Evolutionary conservation across 1,284 basidiomycete species (phyloP), one percentile per base, ranked within the genome.

Genomic region (Ceratobasidium sp.): DNA sequence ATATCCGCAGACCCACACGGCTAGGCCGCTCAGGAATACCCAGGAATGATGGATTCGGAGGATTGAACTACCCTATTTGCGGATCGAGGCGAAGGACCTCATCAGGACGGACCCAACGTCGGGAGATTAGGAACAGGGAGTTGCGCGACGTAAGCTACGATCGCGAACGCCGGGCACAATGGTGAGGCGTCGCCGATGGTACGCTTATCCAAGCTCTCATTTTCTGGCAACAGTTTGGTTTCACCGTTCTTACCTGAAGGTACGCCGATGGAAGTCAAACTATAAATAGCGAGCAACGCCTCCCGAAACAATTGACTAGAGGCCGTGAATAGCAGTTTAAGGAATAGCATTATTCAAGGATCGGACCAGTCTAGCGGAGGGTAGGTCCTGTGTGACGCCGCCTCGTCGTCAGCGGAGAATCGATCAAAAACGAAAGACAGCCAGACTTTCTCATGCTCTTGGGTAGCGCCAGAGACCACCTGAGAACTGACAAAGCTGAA

Each of bases 1-100:
- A 73, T 62, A 73, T 73, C 70, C 70, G 70, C 70, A 73, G 13
- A 62, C 26, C 48, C 70, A 73, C 59, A 42, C 20, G 70, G 70
- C 23, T 73, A 62, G 42, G 50, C 59, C 23, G 42, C 23, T 33
- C 26, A 20, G 54, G 57, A 38, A 59, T 59, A 33, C 40, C 17
- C 54, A 33, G 57, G 57, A 13, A 7, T 59, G 57, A 33, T 59
- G 52, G 52, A 54, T 54, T 33, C 57, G 57, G 26, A 59, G 57
- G 23, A 26, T 33, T 26, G 28, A 44, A 17, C 23, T 59, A 20
- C 52, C 68, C 33, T 57, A 42, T 59, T 59, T 23, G 67, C 20
- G 52, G 12, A 57, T 20, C 54, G 40, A 57, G 38, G 28, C 4
- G 20, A 52, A 56, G 40, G 68, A 17, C 23, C 38, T 33, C 15